Conservation (phyloP, 345 rosid species). For the Camelina hispida region DNA sequence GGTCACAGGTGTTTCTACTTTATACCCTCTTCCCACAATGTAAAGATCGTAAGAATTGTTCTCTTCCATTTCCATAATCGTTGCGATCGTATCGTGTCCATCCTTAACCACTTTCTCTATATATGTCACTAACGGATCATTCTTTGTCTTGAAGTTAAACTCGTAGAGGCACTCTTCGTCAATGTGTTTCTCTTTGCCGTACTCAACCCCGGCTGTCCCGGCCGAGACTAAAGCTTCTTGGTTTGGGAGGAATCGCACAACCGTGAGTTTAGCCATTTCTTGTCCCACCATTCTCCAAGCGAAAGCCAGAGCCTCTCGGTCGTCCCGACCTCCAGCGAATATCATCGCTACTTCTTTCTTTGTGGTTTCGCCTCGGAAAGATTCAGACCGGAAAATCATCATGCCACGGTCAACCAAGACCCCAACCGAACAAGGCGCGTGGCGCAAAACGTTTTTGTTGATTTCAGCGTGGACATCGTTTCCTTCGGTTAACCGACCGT, state of each 20-base stretch:
- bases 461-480: constrained; percentile 44
- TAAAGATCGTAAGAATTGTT: constrained; percentile 47
- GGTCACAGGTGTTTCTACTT: constrained; percentile 45
- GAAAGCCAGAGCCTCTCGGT: constrained; percentile 71
- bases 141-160: constrained; percentile 50
- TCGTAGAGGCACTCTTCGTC: constrained; percentile 56
- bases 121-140: constrained; percentile 40
- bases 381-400: constrained; percentile 25
- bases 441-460: constrained; percentile 53
- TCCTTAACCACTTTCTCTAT: constrained; percentile 50
- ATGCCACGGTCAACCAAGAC: constrained; percentile 62
- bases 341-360: constrained; percentile 44
- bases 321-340: constrained; percentile 66
- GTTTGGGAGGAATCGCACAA: constrained; percentile 52
- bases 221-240: constrained; percentile 26
- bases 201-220: neutral
- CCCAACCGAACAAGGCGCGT: constrained; percentile 66
- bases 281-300: constrained; percentile 62
- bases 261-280: constrained; percentile 46
- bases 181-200: constrained; percentile 30
- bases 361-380: constrained; percentile 19
- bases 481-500: constrained; percentile 51
- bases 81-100: constrained; percentile 49
- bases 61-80: constrained; percentile 46
- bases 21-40: constrained; percentile 58